Base-by-base conservation (phyloP, 129 eudicot species). In the Pulicaria dysenterica region DNA sequence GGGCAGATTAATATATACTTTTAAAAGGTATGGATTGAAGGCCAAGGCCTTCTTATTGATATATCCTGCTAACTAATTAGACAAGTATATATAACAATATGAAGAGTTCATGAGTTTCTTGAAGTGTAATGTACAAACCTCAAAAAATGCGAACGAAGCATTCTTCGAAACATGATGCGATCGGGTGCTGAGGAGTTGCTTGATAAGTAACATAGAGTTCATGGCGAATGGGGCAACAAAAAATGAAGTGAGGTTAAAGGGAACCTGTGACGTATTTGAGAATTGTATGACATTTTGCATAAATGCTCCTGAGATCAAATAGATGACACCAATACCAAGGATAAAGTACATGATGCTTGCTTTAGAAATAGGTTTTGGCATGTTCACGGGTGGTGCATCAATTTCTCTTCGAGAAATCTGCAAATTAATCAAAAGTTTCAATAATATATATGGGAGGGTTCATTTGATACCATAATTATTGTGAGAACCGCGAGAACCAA, bases 241-340 rank as follows among this genome's bases (percentile, higher is more conserved):
- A 39, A 79, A 87, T 4, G 90, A 82, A 61, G 86, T 76, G 34
- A 78, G 69, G 59, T 73, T 81, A 12, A 82, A 65, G 45, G 93
- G 77, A 45, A 87, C 42, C 10, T 74, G 77, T 9, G 93, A 60
- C 3, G 80, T 83, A 16, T 56, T 64, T 45, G 87, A 67, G 55
- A 84, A 74, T 3, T 49, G 69, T 12, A 59, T 59, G 14, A 87
- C 85, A 53, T 80, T 44, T 47, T 56, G 59, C 34, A 82, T 77
- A 46, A 87, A 67, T 31, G 85, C 89, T 3, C 24, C 46, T 50
- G 84, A 79, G 48, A 84, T 69, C 4, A 71, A 41, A 15, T 3
- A 47, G 8, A 61, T 62, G 61, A 62, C 8, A 8, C 4, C 31
- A 13, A 62, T 13, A 13, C 78, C 71, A 4, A 4, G 49, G 39